Conservation (phyloP, 2,329 filamentous ascomycete genomes). For the Diaporthe helianthi region DNA sequence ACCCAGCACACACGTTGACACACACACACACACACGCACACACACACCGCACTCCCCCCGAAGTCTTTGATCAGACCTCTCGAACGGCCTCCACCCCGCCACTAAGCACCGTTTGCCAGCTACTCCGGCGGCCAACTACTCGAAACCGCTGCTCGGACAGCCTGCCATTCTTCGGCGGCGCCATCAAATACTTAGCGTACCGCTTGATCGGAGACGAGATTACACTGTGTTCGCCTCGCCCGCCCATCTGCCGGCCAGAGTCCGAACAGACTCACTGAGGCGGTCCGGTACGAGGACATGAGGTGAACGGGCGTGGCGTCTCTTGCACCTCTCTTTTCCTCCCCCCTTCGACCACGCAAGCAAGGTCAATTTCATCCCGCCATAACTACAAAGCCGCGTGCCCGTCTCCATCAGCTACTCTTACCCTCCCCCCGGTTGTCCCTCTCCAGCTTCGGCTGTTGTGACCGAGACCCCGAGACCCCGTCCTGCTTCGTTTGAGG, state of each 20-base stretch:
- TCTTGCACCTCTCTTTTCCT: neutral
- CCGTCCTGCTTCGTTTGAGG: constrained; percentile 19
- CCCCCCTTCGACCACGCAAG: neutral
- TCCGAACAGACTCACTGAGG: neutral
- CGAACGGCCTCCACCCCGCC: constrained; percentile 1
- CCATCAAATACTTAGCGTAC: constrained; percentile 14
- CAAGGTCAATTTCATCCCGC: constrained; percentile 13
- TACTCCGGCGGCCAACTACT: neutral
- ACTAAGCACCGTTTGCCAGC: neutral
- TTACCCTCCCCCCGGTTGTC: neutral
- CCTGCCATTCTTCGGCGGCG: neutral
- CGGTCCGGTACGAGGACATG: constrained; percentile 19
- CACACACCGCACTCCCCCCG: constrained; percentile 1
- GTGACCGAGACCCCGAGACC: constrained; percentile 6
- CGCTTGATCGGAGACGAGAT: constrained; percentile 28
- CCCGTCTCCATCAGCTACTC: constrained; percentile 14
- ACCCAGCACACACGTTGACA: neutral
- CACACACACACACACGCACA: neutral
- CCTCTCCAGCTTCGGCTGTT: neutral
- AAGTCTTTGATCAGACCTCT: constrained; percentile 26
- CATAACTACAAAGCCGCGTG: neutral
- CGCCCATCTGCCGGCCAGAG: constrained; percentile 30
- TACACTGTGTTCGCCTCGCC: constrained; percentile 4
- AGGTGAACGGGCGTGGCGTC: constrained; percentile 19
- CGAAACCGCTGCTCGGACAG: constrained; percentile 21